phyloP scores from a whole-genome alignment of 2,329 filamentous ascomycete genomes.

The Phyllosticta citribraziliensis region DNA sequence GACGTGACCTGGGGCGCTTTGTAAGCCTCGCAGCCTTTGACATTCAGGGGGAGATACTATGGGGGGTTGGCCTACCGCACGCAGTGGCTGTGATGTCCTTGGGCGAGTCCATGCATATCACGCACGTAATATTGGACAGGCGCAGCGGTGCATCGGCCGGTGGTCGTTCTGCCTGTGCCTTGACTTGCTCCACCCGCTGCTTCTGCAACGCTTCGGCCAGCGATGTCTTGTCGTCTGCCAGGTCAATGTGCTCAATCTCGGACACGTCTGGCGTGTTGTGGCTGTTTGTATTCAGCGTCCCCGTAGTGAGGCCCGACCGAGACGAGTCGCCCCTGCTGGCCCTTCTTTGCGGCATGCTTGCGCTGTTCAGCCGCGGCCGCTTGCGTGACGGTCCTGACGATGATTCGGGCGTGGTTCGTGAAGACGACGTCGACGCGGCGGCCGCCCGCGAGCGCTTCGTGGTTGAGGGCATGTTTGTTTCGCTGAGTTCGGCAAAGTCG shows the following conservation, averaged over 20 bases:
- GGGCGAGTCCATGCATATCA: constrained; percentile 54
- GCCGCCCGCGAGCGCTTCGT: neutral
- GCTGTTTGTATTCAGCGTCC: constrained; percentile 6
- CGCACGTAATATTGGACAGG: constrained; percentile 45
- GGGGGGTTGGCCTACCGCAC: constrained; percentile 41
- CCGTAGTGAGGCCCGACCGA: neutral
- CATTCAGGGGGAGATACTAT: neutral
- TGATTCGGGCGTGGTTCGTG: constrained; percentile 13
- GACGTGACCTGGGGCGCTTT: constrained; percentile 41
- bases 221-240: constrained; percentile 32
- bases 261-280: neutral
- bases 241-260: constrained; percentile 40
- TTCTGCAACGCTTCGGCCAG: constrained; percentile 41
- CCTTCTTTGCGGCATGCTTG: neutral
- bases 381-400: constrained; percentile 23
- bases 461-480: neutral
- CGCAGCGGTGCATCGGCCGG: constrained; percentile 26
- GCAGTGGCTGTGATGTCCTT: constrained; percentile 50
- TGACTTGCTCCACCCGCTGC: constrained; percentile 43
- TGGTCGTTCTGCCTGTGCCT: constrained; percentile 23
- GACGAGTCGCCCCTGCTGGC: neutral
- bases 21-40: neutral
- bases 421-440: neutral
- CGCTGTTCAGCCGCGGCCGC: constrained; percentile 19
- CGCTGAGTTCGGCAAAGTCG: neutral